phyloP scores from a whole-genome alignment of 768 basidiomycete species.

The Leccinum variicolor region DNA sequence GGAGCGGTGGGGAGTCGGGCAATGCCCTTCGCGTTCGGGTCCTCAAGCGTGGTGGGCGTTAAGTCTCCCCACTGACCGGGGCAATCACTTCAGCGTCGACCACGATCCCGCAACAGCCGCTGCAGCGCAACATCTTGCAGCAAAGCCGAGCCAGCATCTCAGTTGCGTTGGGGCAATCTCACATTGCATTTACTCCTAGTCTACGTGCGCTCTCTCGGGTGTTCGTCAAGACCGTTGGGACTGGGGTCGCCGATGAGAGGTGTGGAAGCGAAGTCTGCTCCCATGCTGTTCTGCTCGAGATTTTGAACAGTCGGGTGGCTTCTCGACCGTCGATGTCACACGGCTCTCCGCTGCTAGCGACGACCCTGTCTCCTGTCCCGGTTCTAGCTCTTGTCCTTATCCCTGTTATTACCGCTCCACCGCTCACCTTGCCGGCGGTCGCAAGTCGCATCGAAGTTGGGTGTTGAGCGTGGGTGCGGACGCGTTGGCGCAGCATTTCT shows the following conservation, averaged over 20 bases:
- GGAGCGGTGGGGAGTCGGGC: slow-evolving; percentile 35
- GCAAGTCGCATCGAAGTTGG: slow-evolving; percentile 66
- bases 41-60: slow-evolving; percentile 13
- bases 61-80: slow-evolving; percentile 37
- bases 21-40: slow-evolving; percentile 43
- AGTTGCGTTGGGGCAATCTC: slow-evolving; percentile 17
- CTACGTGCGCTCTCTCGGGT: slow-evolving; percentile 64
- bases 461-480: slow-evolving; percentile 61
- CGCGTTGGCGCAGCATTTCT: slow-evolving; percentile 70
- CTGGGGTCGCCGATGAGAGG: slow-evolving; percentile 29
- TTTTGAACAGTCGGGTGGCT: slow-evolving; percentile 56
- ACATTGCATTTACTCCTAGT: slow-evolving; percentile 24
- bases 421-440: slow-evolving; percentile 32
- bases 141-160: slow-evolving; percentile 38
- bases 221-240: slow-evolving; percentile 76
- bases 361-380: slow-evolving; percentile 7
- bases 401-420: neutral
- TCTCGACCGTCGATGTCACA: slow-evolving; percentile 34
- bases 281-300: slow-evolving; percentile 62
- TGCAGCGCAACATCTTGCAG: slow-evolving; percentile 49
- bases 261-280: slow-evolving; percentile 45
- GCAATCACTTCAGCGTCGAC: slow-evolving; percentile 55
- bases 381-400: neutral
- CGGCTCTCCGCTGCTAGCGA: slow-evolving; percentile 22
- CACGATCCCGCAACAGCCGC: slow-evolving; percentile 62